Evolutionary conservation across 1,284 basidiomycete species (phyloP).

Genomic region (Boletus mariae): DNA sequence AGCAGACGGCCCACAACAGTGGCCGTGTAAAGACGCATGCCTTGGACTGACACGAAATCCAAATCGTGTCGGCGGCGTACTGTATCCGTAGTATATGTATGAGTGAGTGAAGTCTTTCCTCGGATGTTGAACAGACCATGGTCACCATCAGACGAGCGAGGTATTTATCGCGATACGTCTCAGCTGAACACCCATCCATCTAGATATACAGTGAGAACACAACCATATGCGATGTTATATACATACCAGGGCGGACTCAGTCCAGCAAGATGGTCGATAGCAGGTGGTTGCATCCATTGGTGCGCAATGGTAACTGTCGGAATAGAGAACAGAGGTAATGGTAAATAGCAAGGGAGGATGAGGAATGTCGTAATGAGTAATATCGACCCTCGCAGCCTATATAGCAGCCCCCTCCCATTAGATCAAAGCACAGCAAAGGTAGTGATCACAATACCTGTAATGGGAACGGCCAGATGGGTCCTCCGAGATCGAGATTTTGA

Average conservation of each 20-base stretch:
- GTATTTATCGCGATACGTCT: constrained; percentile 4
- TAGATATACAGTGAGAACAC: constrained; percentile 2
- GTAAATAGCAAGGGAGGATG: neutral
- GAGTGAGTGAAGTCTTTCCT: neutral
- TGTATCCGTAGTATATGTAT: neutral
- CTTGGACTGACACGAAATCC: constrained; percentile 6
- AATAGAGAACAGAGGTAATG: neutral
- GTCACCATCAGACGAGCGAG: constrained; percentile 4
- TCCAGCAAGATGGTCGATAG: neutral
- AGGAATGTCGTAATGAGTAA: constrained; percentile 1
- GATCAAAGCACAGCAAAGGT: constrained; percentile 23
- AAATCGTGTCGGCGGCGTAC: constrained; percentile 2
- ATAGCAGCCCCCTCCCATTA: constrained; percentile 17
- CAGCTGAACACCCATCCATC: constrained; percentile 7
- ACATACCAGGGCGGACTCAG: constrained; percentile 16
- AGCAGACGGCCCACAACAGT: constrained; percentile 18
- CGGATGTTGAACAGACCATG: constrained; percentile 1
- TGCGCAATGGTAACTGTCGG: neutral
- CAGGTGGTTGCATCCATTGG: constrained; percentile 13
- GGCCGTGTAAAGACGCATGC: constrained; percentile 2
- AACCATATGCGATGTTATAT: neutral
- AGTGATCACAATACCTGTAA: neutral
- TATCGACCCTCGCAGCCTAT: constrained; percentile 16
- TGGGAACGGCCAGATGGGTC: constrained; percentile 6
- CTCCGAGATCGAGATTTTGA: constrained; percentile 1